Evolutionary conservation across 2,329 filamentous ascomycete genomes (phyloP).

Genomic region (Alternaria burnsii): DNA sequence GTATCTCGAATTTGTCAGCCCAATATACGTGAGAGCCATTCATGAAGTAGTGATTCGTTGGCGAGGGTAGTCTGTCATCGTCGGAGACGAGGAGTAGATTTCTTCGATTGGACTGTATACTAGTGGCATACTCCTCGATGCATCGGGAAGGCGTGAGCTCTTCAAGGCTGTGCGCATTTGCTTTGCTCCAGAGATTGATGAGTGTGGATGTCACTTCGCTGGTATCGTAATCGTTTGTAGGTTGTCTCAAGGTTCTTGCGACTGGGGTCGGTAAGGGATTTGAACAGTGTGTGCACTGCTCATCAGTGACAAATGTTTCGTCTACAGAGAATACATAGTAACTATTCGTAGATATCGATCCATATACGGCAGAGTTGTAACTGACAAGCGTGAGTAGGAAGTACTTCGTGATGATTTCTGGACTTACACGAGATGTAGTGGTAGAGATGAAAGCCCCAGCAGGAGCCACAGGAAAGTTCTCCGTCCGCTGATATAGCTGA

Average conservation of each 20-base stretch:
- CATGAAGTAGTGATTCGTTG: background rate
- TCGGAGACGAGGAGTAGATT: conserved; percentile 24
- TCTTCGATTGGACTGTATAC: conserved; percentile 17
- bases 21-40: background rate
- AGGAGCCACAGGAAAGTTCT: conserved; percentile 20
- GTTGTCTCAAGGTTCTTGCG: too few species aligned
- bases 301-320: background rate
- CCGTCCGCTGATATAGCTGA: background rate
- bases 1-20: background rate
- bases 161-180: conserved; percentile 5
- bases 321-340: conserved; percentile 16
- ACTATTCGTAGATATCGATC: conserved; percentile 21
- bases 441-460: conserved; percentile 27
- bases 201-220: background rate
- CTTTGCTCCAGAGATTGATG: background rate
- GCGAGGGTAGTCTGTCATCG: background rate
- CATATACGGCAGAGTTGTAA: conserved; percentile 39
- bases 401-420: background rate
- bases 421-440: conserved; percentile 29
- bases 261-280: background rate
- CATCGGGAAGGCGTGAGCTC: conserved; percentile 17
- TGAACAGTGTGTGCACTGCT: background rate
- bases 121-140: conserved; percentile 25
- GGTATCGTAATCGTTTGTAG: conserved; percentile 4
- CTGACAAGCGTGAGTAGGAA: conserved; percentile 10